These are phyloP conservation scores for Puccinia triticina DNA, from an alignment of 1,284 basidiomycete species.

Conservation along the genomic window DNA sequence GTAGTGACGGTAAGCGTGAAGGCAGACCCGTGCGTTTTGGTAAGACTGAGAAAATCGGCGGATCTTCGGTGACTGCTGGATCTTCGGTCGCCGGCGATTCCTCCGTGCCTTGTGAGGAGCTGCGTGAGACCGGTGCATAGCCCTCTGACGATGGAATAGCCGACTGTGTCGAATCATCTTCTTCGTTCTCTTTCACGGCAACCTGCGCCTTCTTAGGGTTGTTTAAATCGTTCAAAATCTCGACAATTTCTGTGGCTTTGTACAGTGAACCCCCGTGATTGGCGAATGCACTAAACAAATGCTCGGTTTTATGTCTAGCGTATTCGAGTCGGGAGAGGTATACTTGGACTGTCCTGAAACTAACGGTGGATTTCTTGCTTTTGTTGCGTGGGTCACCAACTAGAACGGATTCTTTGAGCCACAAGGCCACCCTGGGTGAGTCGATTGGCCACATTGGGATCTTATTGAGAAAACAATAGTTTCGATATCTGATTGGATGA, in stretches of 20 bases:
- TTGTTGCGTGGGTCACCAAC: conserved; percentile 26
- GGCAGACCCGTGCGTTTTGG: background rate
- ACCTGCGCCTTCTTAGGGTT: background rate
- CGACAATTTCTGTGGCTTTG: conserved; percentile 24
- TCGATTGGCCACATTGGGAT: conserved; percentile 48
- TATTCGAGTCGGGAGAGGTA: conserved; percentile 51
- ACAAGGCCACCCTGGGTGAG: conserved; percentile 40
- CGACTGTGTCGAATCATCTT: too few species aligned
- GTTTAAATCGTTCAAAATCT: conserved; percentile 37
- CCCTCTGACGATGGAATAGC: background rate
- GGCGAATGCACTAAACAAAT: conserved; percentile 15
- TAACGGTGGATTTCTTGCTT: conserved; percentile 36
- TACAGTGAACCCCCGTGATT: conserved; percentile 26
- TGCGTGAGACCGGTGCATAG: background rate
- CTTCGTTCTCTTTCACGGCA: background rate
- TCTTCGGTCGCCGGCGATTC: background rate
- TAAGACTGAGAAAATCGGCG: background rate
- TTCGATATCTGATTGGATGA: conserved; percentile 24
- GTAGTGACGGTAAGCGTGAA: background rate
- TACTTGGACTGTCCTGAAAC: conserved; percentile 48
- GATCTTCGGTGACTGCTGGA: background rate
- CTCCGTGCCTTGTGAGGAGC: background rate
- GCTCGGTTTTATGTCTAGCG: conserved; percentile 34
- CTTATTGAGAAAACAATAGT: conserved; percentile 44
- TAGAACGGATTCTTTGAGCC: conserved; percentile 44